Evolutionary conservation across 305 asterid genomes (phyloP).

Genomic region (Fraxinus latifolia): DNA sequence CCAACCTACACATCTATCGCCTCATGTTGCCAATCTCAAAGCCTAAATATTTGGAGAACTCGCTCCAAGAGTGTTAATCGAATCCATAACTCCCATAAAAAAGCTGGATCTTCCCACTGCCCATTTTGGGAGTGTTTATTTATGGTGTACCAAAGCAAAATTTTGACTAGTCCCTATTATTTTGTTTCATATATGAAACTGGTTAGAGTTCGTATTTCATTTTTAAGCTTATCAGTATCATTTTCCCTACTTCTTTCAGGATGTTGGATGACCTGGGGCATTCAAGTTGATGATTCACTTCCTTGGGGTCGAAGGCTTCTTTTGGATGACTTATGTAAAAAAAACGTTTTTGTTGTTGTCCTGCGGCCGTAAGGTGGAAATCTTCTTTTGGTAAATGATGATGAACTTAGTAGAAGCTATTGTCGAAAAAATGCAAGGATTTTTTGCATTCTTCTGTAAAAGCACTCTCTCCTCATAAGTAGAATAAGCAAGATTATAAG

Average conservation of each 20-base stretch:
- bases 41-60: background rate
- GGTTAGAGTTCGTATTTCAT: background rate
- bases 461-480: background rate
- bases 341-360: background rate
- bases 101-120: background rate
- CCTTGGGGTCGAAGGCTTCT: background rate
- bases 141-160: background rate
- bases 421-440: background rate
- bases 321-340: background rate
- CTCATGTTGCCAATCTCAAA: background rate
- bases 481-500: background rate
- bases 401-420: background rate
- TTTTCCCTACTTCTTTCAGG: conserved; percentile 21
- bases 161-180: background rate
- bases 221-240: background rate
- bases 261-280: background rate
- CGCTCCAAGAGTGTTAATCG: background rate
- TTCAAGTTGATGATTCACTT: conserved; percentile 9
- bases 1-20: background rate
- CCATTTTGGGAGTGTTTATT: background rate
- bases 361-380: conserved; percentile 17
- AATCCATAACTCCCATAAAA: background rate
- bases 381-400: background rate
- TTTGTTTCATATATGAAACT: background rate
- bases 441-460: background rate